Conservation (phyloP, 2,329 filamentous ascomycete genomes). For the Phialocephala subalpina region DNA sequence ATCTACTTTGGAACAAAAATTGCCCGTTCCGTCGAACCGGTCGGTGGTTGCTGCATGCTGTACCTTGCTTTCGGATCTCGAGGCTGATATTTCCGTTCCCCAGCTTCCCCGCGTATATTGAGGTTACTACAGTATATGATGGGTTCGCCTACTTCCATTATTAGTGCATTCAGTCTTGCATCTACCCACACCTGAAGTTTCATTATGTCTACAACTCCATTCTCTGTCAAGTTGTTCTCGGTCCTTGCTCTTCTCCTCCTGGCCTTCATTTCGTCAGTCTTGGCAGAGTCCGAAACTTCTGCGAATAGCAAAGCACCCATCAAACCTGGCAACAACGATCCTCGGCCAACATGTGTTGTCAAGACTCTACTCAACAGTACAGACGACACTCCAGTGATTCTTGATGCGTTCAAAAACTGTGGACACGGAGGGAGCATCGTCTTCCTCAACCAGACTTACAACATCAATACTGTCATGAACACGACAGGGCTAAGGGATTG, state of each 20-base stretch:
- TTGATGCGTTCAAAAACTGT: slow-evolving; percentile 51
- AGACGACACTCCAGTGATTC: slow-evolving; percentile 52
- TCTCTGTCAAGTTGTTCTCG: neutral
- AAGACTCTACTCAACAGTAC: slow-evolving; percentile 24
- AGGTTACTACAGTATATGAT: neutral
- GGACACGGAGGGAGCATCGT: slow-evolving; percentile 49
- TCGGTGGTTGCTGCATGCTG: neutral
- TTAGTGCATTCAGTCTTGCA: neutral
- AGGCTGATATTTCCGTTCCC: neutral
- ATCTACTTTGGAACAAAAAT: neutral
- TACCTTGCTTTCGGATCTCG: neutral
- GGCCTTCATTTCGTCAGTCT: neutral
- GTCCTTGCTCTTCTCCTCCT: neutral
- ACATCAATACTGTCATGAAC: slow-evolving; percentile 54
- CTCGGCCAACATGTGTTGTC: slow-evolving; percentile 23
- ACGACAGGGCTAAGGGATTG: slow-evolving; percentile 50
- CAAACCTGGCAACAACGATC: neutral
- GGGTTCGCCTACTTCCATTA: too few species aligned
- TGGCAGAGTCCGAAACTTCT: neutral
- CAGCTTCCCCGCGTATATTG: too few species aligned
- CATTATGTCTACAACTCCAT: neutral
- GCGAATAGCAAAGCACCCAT: neutral
- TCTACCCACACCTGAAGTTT: neutral
- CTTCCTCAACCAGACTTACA: slow-evolving; percentile 53
- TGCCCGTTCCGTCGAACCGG: neutral